Conservation (phyloP, 345 rosid genomes). For the Mercurialis annua region DNA sequence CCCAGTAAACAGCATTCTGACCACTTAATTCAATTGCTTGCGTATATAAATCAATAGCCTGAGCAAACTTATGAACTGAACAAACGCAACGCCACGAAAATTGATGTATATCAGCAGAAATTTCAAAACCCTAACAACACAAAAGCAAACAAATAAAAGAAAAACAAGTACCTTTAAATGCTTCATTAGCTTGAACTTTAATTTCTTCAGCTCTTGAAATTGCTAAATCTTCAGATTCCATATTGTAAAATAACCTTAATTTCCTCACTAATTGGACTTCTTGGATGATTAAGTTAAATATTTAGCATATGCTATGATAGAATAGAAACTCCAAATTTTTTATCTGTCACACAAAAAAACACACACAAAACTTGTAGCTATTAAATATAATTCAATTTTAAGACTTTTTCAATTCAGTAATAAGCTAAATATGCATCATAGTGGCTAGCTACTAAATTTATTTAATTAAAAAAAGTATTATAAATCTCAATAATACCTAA, state of each 20-base stretch:
- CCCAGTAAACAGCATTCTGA: constrained; percentile 89
- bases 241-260: constrained; percentile 30
- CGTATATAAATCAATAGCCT: constrained; percentile 78
- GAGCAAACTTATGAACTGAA: constrained; percentile 65
- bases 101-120: not conserved
- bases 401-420: no score
- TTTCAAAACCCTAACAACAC: not conserved
- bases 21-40: constrained; percentile 69
- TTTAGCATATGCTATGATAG: no score
- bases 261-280: no score
- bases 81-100: constrained; percentile 25
- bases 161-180: constrained; percentile 41
- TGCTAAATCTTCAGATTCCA: constrained; percentile 39
- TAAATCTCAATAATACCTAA: no score
- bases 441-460: no score
- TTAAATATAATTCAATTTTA: no score
- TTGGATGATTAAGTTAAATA: no score
- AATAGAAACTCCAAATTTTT: no score
- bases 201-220: constrained; percentile 46
- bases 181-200: constrained; percentile 53
- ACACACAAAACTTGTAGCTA: no score
- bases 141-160: not conserved
- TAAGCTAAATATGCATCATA: no score
- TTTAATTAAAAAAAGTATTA: no score
- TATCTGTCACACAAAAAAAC: no score